Percentiles rank a stretch among this genome's conserved stretches.
These are phyloP conservation scores for Cardamine chenopodiifolia DNA, from an alignment of 345 rosid species.

Conservation along the genomic window DNA sequence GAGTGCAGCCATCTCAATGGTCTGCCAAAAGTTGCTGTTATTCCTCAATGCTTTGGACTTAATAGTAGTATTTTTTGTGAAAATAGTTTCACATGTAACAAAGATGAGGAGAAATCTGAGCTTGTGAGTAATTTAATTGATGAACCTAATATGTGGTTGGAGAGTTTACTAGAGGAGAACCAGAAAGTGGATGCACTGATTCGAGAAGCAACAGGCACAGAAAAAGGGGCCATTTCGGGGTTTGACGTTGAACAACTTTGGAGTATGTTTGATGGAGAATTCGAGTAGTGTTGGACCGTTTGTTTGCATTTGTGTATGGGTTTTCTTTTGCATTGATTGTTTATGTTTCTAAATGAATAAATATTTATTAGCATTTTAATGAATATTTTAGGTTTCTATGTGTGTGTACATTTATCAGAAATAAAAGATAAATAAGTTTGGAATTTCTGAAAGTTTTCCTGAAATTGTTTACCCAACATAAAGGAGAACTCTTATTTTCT, in stretches of 20 bases:
- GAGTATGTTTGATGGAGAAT: slow-evolving; percentile 32
- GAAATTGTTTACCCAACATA: no score
- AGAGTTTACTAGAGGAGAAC: slow-evolving; percentile 26
- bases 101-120: slow-evolving; percentile 15
- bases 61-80: not conserved
- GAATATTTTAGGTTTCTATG: not conserved
- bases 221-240: not conserved
- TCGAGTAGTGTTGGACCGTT: slow-evolving; percentile 12
- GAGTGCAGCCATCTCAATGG: slow-evolving; percentile 1
- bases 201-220: not conserved
- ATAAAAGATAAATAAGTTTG: not conserved
- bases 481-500: not conserved
- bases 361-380: not conserved
- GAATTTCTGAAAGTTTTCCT: not conserved
- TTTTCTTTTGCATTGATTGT: not conserved
- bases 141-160: slow-evolving; percentile 27
- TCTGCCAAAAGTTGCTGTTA: slow-evolving; percentile 1
- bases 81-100: slow-evolving; percentile 22
- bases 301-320: not conserved
- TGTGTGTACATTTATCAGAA: not conserved
- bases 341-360: not conserved
- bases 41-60: slow-evolving; percentile 12
- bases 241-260: slow-evolving; percentile 41
- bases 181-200: not conserved
- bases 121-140: not conserved